Percentiles rank a stretch among this genome's conserved stretches.
These are phyloP conservation scores for Takashimella tepidaria DNA, from an alignment of 1,284 basidiomycete species.

Conservation along the genomic window DNA sequence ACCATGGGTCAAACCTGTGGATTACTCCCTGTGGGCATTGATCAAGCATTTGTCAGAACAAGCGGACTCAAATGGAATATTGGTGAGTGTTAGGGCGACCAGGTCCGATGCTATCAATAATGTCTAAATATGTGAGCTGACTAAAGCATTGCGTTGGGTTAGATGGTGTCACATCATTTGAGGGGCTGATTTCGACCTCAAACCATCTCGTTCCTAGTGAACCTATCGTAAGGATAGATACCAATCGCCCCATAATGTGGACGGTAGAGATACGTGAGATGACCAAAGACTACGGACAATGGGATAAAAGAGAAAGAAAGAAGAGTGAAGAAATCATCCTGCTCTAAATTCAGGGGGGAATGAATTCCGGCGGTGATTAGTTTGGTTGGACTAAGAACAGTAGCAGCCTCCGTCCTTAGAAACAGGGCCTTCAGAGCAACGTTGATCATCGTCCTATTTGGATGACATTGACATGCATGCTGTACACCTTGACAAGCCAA, in stretches of 20 bases:
- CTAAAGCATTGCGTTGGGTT: no score
- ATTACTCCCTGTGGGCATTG: slow-evolving; percentile 80
- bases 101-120: not conserved
- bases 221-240: slow-evolving; percentile 55
- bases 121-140: slow-evolving; percentile 3
- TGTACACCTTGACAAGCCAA: no score
- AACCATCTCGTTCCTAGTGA: slow-evolving; percentile 74
- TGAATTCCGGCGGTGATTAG: no score
- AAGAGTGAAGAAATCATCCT: no score
- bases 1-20: slow-evolving; percentile 85
- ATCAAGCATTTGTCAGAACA: slow-evolving; percentile 69
- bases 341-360: no score
- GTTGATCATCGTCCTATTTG: no score
- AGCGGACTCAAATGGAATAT: slow-evolving; percentile 86
- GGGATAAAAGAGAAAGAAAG: no score
- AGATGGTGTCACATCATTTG: slow-evolving; percentile 65
- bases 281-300: no score
- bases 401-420: no score
- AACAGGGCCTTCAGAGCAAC: no score
- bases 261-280: slow-evolving; percentile 56
- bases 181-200: slow-evolving; percentile 80
- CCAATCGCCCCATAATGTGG: slow-evolving; percentile 83
- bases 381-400: no score
- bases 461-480: no score
- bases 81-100: slow-evolving; percentile 52